Evolutionary conservation across 805 yeast species (phyloP).

Genomic region (Saccharomyces jurei): DNA sequence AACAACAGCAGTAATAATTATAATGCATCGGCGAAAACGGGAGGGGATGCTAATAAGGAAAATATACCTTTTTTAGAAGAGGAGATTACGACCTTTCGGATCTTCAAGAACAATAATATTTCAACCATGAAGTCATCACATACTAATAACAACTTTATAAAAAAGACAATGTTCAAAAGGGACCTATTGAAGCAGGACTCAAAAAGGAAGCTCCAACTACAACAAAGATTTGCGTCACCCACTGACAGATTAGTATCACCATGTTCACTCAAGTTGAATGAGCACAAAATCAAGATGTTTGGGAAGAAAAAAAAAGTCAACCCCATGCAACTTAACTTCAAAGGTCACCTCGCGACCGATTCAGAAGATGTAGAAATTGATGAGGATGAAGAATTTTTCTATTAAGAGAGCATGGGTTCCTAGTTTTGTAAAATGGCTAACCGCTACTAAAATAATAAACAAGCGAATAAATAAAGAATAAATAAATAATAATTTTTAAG

Average conservation of each 20-base stretch:
- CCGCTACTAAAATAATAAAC: neutral
- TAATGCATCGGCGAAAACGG: neutral
- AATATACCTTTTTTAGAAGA: neutral
- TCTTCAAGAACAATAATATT: neutral
- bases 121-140: neutral
- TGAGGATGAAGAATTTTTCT: neutral
- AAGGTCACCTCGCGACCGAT: neutral
- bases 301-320: constrained; percentile 10
- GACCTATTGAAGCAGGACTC: neutral
- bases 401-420: neutral
- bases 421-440: neutral
- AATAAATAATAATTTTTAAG: neutral
- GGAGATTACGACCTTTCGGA: neutral
- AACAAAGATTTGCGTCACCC: constrained; percentile 38
- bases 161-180: neutral
- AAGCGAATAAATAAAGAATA: neutral
- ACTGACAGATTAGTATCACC: constrained; percentile 53
- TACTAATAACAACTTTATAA: neutral
- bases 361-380: neutral
- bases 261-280: constrained; percentile 46
- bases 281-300: constrained; percentile 34
- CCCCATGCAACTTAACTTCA: constrained; percentile 19
- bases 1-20: neutral
- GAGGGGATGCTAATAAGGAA: neutral
- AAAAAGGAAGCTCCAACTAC: constrained; percentile 2